Evolutionary conservation across 164 flowering plant genomes (phyloP).

Genomic region (Sextonia rubra): DNA sequence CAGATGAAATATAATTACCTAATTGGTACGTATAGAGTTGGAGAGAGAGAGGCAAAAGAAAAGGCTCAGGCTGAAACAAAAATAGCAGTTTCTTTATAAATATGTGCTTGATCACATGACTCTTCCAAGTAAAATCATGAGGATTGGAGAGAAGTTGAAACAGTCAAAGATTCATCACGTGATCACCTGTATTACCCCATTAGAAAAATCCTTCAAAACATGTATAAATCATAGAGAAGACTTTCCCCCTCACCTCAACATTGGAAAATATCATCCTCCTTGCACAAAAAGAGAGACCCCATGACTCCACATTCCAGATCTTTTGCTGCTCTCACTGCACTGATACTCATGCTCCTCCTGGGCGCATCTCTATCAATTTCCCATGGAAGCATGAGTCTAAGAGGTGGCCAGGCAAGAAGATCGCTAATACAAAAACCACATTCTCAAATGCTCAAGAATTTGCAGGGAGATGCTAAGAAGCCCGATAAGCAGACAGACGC

Average conservation of each 20-base stretch:
- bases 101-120: background rate
- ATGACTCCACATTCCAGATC: background rate
- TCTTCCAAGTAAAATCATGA: background rate
- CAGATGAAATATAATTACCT: background rate
- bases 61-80: background rate
- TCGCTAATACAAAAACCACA: constrained; percentile 7
- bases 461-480: constrained; percentile 22
- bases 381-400: background rate
- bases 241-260: background rate
- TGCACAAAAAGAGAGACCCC: background rate
- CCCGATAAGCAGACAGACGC: constrained; percentile 32
- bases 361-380: background rate
- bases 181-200: background rate
- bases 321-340: background rate
- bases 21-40: background rate
- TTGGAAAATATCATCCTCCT: background rate
- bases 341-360: background rate
- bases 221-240: background rate
- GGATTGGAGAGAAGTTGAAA: background rate
- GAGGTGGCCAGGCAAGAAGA: constrained; percentile 15
- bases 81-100: too few relatives aligned
- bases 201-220: background rate
- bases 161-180: background rate
- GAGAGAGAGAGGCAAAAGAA: background rate
- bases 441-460: constrained; percentile 20